Evolutionary conservation across 768 basidiomycete species (phyloP), one percentile per base, ranked within the genome.

Genomic region (Pulveroboletus sp.): DNA sequence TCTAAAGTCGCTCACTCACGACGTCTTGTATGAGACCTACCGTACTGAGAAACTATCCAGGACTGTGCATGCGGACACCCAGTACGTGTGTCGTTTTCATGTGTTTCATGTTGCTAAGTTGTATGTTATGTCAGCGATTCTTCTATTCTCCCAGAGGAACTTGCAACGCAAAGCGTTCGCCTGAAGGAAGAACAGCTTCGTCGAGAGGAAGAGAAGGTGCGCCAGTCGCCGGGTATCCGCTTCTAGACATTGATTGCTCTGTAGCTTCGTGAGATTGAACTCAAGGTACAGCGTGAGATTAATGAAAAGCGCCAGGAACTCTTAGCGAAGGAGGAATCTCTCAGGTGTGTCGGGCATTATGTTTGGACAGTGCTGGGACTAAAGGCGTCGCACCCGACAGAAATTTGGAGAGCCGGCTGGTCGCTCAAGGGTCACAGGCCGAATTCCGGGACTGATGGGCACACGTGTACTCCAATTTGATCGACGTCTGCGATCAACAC

Each of bases 111-210:
- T 63, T 54, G 41, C 59, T 75, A 43, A 73, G 49, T 35, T 27
- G 43, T 27, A 7, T 49, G 17, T 45, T 41, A 17, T 50, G 40
- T 56, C 58, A 89, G 86, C 56, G 89, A 93, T 57, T 85, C 88
- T 40, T 93, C 92, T 12, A 90, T 98, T 59, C 79, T 91, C 17
- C 94, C 96, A 1, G 94, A 97, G 69, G 96, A 98, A 64, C 82
- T 99, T 58, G 96, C 96, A 15, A 93, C 85, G 46, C 96, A 98
- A 71, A 91, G 87, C 53, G 93, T 97, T 40, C 88, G 95, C 49
- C 85, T 98, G 74, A 98, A 98, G 75, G 96, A 98, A 73, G 96
- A 99, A 68, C 96, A 98, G 68, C 85, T 99, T 51, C 86, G 94
- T 60, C 76, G 89, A 52, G 96, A 99, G 69, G 93, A 96, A 74